These are phyloP conservation scores for Pseudocercospora crystallina DNA, from an alignment of 2,329 filamentous ascomycete genomes.

Conservation along the genomic window DNA sequence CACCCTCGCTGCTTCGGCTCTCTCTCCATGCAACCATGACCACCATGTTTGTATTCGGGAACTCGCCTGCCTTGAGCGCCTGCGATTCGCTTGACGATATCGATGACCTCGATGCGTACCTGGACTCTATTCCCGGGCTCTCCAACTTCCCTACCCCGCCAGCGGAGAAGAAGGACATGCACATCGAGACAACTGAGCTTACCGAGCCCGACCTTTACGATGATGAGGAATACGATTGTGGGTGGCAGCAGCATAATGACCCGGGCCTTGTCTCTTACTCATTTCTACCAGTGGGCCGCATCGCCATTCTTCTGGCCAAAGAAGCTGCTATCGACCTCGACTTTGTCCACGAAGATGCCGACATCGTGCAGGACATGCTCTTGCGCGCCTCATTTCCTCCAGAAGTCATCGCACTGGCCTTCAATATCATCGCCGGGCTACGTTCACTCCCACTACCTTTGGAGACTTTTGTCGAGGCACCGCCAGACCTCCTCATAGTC, in stretches of 20 bases:
- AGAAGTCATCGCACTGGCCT: conserved; percentile 31
- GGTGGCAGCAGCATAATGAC: too few relatives aligned
- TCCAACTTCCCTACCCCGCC: conserved; percentile 35
- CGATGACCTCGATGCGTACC: conserved; percentile 35
- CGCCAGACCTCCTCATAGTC: conserved; percentile 27
- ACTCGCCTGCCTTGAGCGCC: conserved; percentile 32
- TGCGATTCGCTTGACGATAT: conserved; percentile 33
- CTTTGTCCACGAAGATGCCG: conserved; percentile 14
- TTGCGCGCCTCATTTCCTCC: conserved; percentile 26
- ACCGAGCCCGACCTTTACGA: background rate
- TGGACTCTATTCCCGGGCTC: conserved; percentile 29
- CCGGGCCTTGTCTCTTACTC: too few relatives aligned
- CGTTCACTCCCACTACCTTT: conserved; percentile 2
- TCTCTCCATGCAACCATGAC: conserved; percentile 1
- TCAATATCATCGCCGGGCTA: conserved; percentile 30
- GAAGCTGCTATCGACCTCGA: conserved; percentile 8
- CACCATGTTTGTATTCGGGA: conserved; percentile 9
- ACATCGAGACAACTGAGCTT: conserved; percentile 22
- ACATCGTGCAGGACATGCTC: conserved; percentile 27
- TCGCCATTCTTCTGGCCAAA: conserved; percentile 23
- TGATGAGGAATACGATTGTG: background rate
- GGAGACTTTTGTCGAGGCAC: background rate
- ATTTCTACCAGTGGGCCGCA: conserved; percentile 22
- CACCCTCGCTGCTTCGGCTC: too few relatives aligned
- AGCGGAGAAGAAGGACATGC: conserved; percentile 15